Base-by-base conservation (phyloP, 2,329 filamentous ascomycete species). In the Aspergillus novofumigatus region DNA sequence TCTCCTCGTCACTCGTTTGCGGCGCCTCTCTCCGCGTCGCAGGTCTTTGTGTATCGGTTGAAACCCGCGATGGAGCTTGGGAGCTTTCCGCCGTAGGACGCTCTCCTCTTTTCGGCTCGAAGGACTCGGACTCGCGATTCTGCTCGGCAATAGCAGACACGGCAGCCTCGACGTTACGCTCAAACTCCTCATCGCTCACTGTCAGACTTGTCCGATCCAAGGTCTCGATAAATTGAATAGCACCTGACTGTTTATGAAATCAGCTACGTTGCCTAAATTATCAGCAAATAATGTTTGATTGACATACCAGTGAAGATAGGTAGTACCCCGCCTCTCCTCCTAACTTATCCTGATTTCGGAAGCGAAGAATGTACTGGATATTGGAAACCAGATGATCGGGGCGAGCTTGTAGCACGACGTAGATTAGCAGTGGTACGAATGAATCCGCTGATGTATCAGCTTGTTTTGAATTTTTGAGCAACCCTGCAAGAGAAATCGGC, bases 271-370 rank as follows among this genome's bases (percentile, higher is more conserved):
- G 25, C 9, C 21, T 23, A 20, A 5, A 47, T 11, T 52, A 21
- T 26, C 10, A 7, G 10, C 26, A 29, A 11, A 4, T 38, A 38
- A 38, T 45, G 3, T 26, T 35, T 23, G 8, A 49, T 11, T 47
- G 49, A 69, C 82, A 68, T 77, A 92, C 89, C 65, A 99, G 78
- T 7, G 94, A 97, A 32, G 93, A 97, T 55, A 99, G 84, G 74
- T 99, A 99, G 75, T 99, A 99, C 11, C 94, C 94, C 14, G 94
- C 93, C 78, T 99, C 94, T n/a, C 94, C 94, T 25, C 90, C 90
- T 1, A 99, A 85, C 73, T 97, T 97, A 53, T 99, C 94, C 74
- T 97, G 94, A 69, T 97, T 97, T 52, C 94, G 86, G 78, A 99
- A 99, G 49, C 95, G 87, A 52, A 97, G 80, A 62, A 99, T 97